phyloP scores from a whole-genome alignment of 2,329 filamentous ascomycete species.

The Coniochaeta pulveracea region DNA sequence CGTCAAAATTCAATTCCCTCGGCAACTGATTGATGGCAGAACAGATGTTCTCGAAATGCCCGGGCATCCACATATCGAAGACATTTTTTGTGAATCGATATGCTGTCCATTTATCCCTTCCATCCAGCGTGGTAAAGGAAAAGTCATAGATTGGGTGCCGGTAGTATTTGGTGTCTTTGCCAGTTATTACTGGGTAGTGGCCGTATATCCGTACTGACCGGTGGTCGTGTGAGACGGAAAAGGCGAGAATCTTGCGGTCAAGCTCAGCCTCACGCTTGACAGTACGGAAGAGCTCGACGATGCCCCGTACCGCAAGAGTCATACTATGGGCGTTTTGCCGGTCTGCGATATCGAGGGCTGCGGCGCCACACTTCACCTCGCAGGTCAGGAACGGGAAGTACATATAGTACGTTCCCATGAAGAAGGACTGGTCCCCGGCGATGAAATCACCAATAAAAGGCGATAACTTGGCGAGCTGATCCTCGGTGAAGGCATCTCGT shows the following conservation, averaged over 20 bases:
- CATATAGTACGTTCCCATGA: conserved; percentile 32
- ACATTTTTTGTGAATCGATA: conserved; percentile 6
- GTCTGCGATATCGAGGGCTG: conserved; percentile 23
- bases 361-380: conserved; percentile 32
- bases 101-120: conserved; percentile 3
- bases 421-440: conserved; percentile 22
- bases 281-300: conserved; percentile 25
- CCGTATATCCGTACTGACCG: conserved; percentile 24
- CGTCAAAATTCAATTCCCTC: too few relatives aligned
- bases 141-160: conserved; percentile 23
- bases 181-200: conserved; percentile 25
- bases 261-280: conserved; percentile 24
- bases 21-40: conserved; percentile 23
- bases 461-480: conserved; percentile 27
- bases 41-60: conserved; percentile 22
- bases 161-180: conserved; percentile 20
- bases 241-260: conserved; percentile 27
- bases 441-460: conserved; percentile 23
- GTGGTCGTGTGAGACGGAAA: conserved; percentile 27
- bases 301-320: conserved; percentile 25
- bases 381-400: conserved; percentile 37
- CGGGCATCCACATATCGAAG: conserved; percentile 22
- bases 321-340: conserved; percentile 29
- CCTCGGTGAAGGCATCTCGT: conserved; percentile 26
- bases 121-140: conserved; percentile 14